A percentile compares a stretch with the other conserved stretches of the same genome.
Conservation (phyloP, 495 filamentous ascomycete genomes). For the Zalerion maritima region DNA sequence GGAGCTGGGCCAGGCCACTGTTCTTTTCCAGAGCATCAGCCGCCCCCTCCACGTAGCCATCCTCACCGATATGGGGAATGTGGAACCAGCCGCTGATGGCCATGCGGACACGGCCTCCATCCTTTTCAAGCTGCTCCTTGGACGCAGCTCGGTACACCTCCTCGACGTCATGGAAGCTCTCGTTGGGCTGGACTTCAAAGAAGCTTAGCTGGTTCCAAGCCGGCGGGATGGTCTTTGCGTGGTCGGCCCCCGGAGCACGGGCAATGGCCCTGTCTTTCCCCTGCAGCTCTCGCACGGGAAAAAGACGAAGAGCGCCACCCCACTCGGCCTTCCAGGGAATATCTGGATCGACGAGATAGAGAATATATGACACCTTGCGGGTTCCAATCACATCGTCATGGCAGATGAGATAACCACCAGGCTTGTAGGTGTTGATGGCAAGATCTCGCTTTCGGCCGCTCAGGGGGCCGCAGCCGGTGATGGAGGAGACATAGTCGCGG, state of each 20-base stretch:
- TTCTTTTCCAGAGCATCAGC: conserved; percentile 77
- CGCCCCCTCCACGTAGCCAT: conserved; percentile 79
- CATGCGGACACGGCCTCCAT: conserved; percentile 71
- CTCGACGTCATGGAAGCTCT: conserved; percentile 98
- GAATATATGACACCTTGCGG: conserved; percentile 84
- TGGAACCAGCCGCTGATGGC: conserved; percentile 99
- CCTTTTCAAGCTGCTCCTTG: conserved; percentile 37
- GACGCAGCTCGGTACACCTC: conserved; percentile 68
- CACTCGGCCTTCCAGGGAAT: conserved; percentile 81
- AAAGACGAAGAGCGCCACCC: conserved; percentile 86
- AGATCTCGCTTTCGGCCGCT: conserved; percentile 96
- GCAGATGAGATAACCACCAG: conserved; percentile 87
- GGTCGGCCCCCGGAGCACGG: conserved; percentile 63
- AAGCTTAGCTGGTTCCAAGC: conserved; percentile 96
- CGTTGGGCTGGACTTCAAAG: conserved; percentile 91
- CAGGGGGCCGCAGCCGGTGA: conserved; percentile 73
- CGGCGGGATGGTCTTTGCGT: conserved; percentile 66
- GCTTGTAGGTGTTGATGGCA: conserved; percentile 98
- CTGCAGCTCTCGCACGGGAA: conserved; percentile 51
- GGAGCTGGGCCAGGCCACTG: conserved; percentile 79
- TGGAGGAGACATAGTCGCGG: conserved; percentile 69
- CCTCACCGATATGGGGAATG: conserved; percentile 89
- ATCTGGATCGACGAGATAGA: conserved; percentile 91
- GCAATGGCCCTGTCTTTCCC: conserved; percentile 53
- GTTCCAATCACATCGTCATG: conserved; percentile 98